These are phyloP conservation scores for Daldinia bambusicola DNA, from an alignment of 495 filamentous ascomycete species.

Conservation along the genomic window DNA sequence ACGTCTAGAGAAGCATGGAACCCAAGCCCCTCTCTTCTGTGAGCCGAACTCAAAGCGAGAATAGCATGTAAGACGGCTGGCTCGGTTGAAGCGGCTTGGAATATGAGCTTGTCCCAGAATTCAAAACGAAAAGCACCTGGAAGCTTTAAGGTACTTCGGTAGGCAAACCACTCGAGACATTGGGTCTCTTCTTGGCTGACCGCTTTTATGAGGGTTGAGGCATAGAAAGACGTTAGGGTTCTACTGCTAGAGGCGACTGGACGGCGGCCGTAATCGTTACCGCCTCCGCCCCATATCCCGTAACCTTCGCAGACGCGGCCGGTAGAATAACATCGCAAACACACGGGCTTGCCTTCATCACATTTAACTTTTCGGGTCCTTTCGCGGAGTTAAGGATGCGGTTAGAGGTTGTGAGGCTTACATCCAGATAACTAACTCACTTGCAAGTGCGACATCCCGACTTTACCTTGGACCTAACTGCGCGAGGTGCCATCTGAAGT, in stretches of 20 bases:
- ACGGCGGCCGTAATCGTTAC: conserved; percentile 46
- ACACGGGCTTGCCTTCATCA: conserved; percentile 65
- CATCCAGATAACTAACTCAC: conserved; percentile 45
- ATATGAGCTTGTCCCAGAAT: conserved; percentile 61
- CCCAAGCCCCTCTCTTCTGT: conserved; percentile 47
- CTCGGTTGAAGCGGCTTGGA: conserved; percentile 58
- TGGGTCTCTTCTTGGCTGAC: conserved; percentile 40
- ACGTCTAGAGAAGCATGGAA: conserved; percentile 1
- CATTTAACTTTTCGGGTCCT: conserved; percentile 66
- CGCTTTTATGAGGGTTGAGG: conserved; percentile 25
- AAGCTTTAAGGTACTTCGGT: conserved; percentile 54
- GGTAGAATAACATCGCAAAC: conserved; percentile 63
- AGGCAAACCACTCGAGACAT: conserved; percentile 57
- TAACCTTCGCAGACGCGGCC: conserved; percentile 69
- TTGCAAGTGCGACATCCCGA: conserved; percentile 66
- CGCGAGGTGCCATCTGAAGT: conserved; percentile 17
- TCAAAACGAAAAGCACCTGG: conserved; percentile 56
- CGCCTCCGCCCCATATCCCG: conserved; percentile 62
- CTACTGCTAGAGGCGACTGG: conserved; percentile 5
- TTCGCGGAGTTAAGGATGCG: conserved; percentile 12
- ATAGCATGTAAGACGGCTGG: conserved; percentile 64
- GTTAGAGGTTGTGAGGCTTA: background rate
- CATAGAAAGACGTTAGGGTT: conserved; percentile 7
- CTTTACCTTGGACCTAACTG: conserved; percentile 50
- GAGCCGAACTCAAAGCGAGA: conserved; percentile 59